Evolutionary conservation across 129 eudicot species (phyloP), one percentile per base, ranked within the genome.

Genomic region (Centrapalus pauciflorus): DNA sequence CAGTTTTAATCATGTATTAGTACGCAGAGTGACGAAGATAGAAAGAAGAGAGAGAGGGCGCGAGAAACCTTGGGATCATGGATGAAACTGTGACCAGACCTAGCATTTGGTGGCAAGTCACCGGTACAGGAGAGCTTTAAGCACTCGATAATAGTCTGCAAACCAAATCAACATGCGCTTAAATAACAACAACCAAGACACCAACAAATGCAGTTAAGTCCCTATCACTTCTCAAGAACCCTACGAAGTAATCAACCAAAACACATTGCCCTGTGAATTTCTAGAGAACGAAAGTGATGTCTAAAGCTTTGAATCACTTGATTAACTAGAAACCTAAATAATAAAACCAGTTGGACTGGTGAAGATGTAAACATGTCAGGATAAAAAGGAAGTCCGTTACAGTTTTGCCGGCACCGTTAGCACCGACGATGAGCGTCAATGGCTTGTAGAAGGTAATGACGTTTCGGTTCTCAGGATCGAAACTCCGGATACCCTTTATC

Each of bases 361-460:
- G 54, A 45, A 51, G n/a, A 25, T 20, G 13, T 2, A 7, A 13
- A 20, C 57, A 1, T 23, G 57, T n/a, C 2, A 41, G 10, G 21
- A 24, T 21, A 56, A 46, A n/a, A 29, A 30, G 12, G 9, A 26
- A 49, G 10, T 13, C 34, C 23, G 33, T 73, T 83, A 86, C 95
- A 8, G 96, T 92, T 85, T 92, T 92, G 8, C 98, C 96, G 64
- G 98, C 96, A 37, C 98, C 96, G 78, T 92, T 92, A 55, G 96
- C 71, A 21, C 98, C 98, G 51, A 92, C 96, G 61, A 92, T 92
- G 52, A 92, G 89, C 69, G 98, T 92, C 61, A 92, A 70, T 40
- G 98, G 98, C 48, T 67, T 79, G 82, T 74, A 92, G 80, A 92
- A 92, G 57, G 98, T 85, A 84, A 92, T 85, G 72, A 92, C 98